Base-by-base conservation (phyloP, 2,329 filamentous ascomycete genomes). In the Aureobasidium sp. region DNA sequence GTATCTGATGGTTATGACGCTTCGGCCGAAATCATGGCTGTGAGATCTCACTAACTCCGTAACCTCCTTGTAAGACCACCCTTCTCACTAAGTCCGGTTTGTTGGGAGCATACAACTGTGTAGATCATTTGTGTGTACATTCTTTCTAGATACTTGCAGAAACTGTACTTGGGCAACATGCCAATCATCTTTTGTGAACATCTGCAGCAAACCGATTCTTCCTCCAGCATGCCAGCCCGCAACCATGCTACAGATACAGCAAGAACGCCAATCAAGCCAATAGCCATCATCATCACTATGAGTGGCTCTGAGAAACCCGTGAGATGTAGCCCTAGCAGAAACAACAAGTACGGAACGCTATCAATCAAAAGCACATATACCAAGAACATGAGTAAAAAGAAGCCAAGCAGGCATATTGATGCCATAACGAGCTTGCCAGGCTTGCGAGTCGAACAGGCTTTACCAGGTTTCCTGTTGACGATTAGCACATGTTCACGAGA, bases 381-480 rank as follows among this genome's bases (percentile, higher is more conserved):
- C 29, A 57, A 27, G 27, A 32, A 36, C 27, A 27, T 39, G 27
- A 29, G 27, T 6, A 17, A 17, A n/a, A 12, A 10, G 8, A 55
- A 29, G 52, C 37, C 26, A 13, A 12, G 52, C 12, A 55, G 36
- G 26, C 20, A 5, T 42, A 8, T 12, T 20, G 27, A 3, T 20
- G 8, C 23, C 17, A 9, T 1, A 23, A 42, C 8, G 9, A 23
- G n/a, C 36, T 26, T 55, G 9, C 23, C 39, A 37, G 32, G 23
- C 7, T 23, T 29, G 26, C 26, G 36, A 5, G 12, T 13, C 10
- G 20, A 20, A 20, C 20, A 20, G 20, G 20, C 1, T 61, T 37
- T 55, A 61, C 59, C 59, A 61, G 32, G 59, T 61, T 61, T 61
- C 59, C 59, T 61, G 17, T 17, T 32, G 20, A 8, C 8, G 20